phyloP scores from a whole-genome alignment of 202 grass and related monocot species.

The Hordeum pubiflorum region DNA sequence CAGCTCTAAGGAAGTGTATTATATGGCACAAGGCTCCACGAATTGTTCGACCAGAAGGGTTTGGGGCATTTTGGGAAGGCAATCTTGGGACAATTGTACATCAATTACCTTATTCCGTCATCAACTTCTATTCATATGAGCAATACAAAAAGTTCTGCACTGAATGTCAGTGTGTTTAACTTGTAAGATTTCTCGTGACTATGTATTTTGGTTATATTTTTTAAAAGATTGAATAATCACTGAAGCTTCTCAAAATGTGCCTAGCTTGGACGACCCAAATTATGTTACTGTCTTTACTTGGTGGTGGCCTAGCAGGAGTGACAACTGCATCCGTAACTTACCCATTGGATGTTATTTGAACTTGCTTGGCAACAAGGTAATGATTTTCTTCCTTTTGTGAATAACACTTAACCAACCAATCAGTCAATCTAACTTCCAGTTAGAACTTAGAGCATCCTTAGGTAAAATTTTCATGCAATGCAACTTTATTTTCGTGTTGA shows the following conservation, averaged over 20 bases:
- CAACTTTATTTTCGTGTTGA: neutral
- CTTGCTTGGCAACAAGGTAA: conserved; percentile 61
- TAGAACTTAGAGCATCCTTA: neutral
- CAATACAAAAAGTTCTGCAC: conserved; percentile 52
- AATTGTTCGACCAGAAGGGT: conserved; percentile 28
- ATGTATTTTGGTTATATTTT: too few species aligned
- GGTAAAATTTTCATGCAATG: neutral
- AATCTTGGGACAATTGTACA: conserved; percentile 70
- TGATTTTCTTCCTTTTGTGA: neutral
- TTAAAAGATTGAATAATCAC: too few species aligned
- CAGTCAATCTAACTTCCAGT: neutral
- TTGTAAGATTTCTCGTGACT: too few species aligned
- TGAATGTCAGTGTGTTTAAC: too few species aligned
- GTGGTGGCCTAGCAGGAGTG: too few species aligned
- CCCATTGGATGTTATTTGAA: conserved; percentile 50
- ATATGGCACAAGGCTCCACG: too few species aligned
- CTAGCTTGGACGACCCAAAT: too few species aligned
- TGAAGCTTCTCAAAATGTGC: too few species aligned
- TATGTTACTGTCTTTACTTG: too few species aligned
- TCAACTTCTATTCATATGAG: conserved; percentile 62
- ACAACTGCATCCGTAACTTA: too few species aligned
- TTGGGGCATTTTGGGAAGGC: conserved; percentile 72
- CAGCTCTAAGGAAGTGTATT: too few species aligned
- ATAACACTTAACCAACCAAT: neutral
- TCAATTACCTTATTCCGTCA: conserved; percentile 59